Evolutionary conservation across 495 filamentous ascomycete genomes (phyloP), one percentile per base, ranked within the genome.

Genomic region (Talaromyces ruber): DNA sequence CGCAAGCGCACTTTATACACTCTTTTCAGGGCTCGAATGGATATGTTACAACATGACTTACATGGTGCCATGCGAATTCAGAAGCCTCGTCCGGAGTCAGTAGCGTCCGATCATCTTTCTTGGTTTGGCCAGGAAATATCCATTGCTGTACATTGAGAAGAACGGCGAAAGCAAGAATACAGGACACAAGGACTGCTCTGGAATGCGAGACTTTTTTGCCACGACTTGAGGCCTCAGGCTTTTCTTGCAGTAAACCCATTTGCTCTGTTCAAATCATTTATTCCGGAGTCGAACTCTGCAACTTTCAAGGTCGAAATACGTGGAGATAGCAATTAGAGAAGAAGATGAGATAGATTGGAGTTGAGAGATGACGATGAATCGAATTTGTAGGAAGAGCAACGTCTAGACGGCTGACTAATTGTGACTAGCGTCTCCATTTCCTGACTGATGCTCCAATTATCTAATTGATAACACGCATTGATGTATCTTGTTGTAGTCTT

Each of bases 11-110:
- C 16, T 6, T 6, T 4, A 4, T 4, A 9, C 14, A 39, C 34
- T 39, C 34, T 34, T 50, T 50, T 16, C 14, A 18, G 43, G 14
- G 7, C 16, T 50, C 14, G 3, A 18, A 6, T 54, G 12, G 5
- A 28, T 8, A n/a, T 50, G 25, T 54, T 16, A 7, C 8, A 29
- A 21, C 12, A 54, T 54, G 14, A 32, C 54, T 30, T 14, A 57
- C 54, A 18, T 57, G 54, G 16, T 57, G 54, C 54, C 54, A 57
- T 34, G 54, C 54, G 16, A 57, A 57, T 11, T 57, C 54, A 11
- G 16, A 24, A 12, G 26, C 18, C 24, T 57, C 54, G 8, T 21
- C 24, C 8, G 16, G 8, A 16, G 6, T 26, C 11, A 9, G 6
- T 14, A 3, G 50, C 28, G 21, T 14, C 4, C 8, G 50, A 4